phyloP scores from a whole-genome alignment of 225 moss, liverwort and hornwort species.

The Takakia lepidozioides region DNA sequence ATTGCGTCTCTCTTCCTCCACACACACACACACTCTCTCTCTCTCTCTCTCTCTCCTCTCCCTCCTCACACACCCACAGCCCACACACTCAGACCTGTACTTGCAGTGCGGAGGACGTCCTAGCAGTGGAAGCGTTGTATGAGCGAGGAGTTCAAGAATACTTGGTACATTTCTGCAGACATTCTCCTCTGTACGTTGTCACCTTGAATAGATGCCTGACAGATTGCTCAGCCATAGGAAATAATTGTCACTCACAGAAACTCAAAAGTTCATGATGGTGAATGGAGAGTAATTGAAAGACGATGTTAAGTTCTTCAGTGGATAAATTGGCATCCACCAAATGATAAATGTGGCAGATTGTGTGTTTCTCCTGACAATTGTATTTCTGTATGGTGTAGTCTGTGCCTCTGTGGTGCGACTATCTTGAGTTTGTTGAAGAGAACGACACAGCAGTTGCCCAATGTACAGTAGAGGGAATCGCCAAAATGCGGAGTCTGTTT shows the following conservation, averaged over 20 bases:
- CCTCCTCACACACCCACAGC: no score
- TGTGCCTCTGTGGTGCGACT: conserved; percentile 64
- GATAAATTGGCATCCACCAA: neutral
- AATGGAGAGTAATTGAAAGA: neutral
- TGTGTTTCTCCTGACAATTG: neutral
- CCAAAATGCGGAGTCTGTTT: conserved; percentile 72
- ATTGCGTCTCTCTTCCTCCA: no score
- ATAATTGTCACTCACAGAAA: no score
- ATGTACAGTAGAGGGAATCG: conserved; percentile 52
- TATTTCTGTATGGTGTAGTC: conserved; percentile 68
- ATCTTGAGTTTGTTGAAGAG: conserved; percentile 82
- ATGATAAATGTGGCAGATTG: neutral
- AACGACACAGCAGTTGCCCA: conserved; percentile 56
- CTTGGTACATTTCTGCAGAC: conserved; percentile 25
- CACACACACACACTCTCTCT: conserved; percentile 14
- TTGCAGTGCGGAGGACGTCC: conserved; percentile 48
- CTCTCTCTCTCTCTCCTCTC: conserved; percentile 8
- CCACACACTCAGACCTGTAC: no score
- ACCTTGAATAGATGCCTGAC: no score
- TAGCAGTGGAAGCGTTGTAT: conserved; percentile 73
- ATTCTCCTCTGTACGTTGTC: neutral
- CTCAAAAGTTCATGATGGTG: no score
- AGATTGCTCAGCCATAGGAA: no score
- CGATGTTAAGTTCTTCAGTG: neutral
- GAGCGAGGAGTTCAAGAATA: conserved; percentile 83